Percentiles rank a stretch among this genome's conserved stretches.
Evolutionary conservation across 305 asterid genomes (phyloP).

Genomic region (Fraxinus dipetala): DNA sequence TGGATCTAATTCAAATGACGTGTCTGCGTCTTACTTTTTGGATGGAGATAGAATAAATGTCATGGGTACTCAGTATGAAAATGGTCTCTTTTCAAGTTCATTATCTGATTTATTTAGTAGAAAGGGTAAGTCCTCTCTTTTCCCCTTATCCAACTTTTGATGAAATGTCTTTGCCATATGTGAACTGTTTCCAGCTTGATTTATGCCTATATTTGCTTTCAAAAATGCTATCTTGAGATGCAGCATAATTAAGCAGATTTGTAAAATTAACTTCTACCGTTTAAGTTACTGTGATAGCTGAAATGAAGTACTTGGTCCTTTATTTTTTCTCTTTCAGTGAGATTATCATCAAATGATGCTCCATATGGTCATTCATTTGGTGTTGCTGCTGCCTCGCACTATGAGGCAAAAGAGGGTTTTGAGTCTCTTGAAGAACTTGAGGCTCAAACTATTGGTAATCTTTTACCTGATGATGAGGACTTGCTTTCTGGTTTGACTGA

Average conservation of each 20-base stretch:
- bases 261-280: not conserved
- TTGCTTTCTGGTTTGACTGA: constrained; percentile 88
- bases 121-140: constrained; percentile 55
- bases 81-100: constrained; percentile 92
- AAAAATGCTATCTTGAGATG: constrained; percentile 6
- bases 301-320: not conserved
- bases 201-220: not conserved
- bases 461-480: constrained; percentile 95
- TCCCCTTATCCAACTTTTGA: constrained; percentile 11
- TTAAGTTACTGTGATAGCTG: not conserved
- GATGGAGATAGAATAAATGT: constrained; percentile 60
- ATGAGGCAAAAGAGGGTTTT: constrained; percentile 77
- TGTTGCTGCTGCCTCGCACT: constrained; percentile 54
- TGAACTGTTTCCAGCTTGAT: not conserved
- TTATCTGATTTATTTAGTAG: constrained; percentile 72
- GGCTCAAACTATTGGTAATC: constrained; percentile 93
- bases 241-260: not conserved
- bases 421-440: constrained; percentile 90
- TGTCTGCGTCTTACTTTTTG: constrained; percentile 38
- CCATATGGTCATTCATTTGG: constrained; percentile 63
- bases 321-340: constrained; percentile 47
- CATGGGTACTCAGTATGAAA: constrained; percentile 70
- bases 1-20: constrained; percentile 37
- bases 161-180: constrained; percentile 8
- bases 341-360: constrained; percentile 54